A percentile compares a stretch with the other conserved stretches of the same genome.
Evolutionary conservation across 371 early-diverging fungal species (phyloP).

Genomic region (Syncephalastrum monosporum): DNA sequence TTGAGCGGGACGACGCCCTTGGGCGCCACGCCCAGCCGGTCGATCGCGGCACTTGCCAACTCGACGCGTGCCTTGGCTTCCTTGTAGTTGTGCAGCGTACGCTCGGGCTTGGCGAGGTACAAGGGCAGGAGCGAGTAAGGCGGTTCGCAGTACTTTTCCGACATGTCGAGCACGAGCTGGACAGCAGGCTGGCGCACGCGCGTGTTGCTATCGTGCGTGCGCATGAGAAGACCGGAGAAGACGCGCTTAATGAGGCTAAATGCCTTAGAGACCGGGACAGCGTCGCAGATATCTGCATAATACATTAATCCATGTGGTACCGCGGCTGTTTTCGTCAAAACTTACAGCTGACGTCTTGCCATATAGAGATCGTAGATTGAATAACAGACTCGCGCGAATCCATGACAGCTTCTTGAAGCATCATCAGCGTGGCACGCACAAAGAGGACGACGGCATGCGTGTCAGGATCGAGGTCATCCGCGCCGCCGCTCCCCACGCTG

Average conservation of each 20-base stretch:
- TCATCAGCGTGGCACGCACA: slow-evolving; percentile 56
- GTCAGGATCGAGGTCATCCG: slow-evolving; percentile 9
- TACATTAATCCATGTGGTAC: neutral
- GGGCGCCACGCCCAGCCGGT: slow-evolving; percentile 30
- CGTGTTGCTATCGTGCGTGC: slow-evolving; percentile 61
- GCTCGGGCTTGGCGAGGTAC: slow-evolving; percentile 44
- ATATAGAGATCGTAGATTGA: slow-evolving; percentile 47
- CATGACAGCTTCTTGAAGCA: slow-evolving; percentile 58
- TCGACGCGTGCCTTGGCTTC: slow-evolving; percentile 48
- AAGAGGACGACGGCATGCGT: slow-evolving; percentile 23
- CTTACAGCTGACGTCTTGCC: slow-evolving; percentile 60
- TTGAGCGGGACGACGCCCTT: slow-evolving; percentile 23
- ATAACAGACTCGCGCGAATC: slow-evolving; percentile 67
- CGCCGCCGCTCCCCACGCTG: neutral
- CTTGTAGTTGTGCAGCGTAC: slow-evolving; percentile 34
- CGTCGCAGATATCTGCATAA: slow-evolving; percentile 33
- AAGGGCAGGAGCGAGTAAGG: slow-evolving; percentile 55
- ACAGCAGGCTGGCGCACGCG: slow-evolving; percentile 53
- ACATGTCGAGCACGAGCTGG: slow-evolving; percentile 52
- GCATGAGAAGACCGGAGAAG: slow-evolving; percentile 53
- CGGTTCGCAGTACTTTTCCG: slow-evolving; percentile 45
- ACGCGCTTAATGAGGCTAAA: slow-evolving; percentile 50
- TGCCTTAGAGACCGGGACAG: slow-evolving; percentile 18
- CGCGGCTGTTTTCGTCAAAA: neutral
- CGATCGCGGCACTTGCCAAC: slow-evolving; percentile 49